Evolutionary conservation across 441 rosid genomes (phyloP), one percentile per base, ranked within the genome.

Genomic region (Manihot esculenta): DNA sequence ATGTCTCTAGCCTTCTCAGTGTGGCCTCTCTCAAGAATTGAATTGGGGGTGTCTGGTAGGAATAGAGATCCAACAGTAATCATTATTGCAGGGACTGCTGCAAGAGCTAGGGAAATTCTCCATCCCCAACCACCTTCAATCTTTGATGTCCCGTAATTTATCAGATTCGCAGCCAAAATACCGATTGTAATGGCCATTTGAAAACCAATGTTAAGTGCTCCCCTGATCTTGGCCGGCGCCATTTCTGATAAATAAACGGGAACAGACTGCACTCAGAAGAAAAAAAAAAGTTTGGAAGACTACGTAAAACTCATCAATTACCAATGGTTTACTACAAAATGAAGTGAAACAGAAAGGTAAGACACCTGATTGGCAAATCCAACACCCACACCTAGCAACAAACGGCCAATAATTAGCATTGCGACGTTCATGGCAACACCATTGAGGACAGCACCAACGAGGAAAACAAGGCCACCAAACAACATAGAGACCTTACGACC

Each of bases 341-440:
- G 6, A 23, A 2, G 68, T 10, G 24, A 10, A 11, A 15, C 6
- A 17, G 6, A 41, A 35, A 70, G 26, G 23, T 10, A 33, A 18
- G 73, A 44, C 27, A 86, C 90, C 85, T 88, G 92, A 73, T 85
- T 89, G 44, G 92, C 86, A 55, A 89, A 87, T 3, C 90, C 94
- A 64, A 89, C 90, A 45, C 92, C 92, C 0, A 87, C 84, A 35
- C 92, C 94, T 58, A 87, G 94, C 69, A 85, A 57, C 51, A 89
- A 27, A 47, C 89, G 86, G 44, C 94, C 92, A 18, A 89, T 15
- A 66, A 89, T 89, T 15, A 84, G 87, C 89, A 87, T 77, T 0
- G 57, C 75, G 7, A 86, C 69, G 11, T 85, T 87, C 3, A 3
- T 5, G 14, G 88, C 90, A 12, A 77, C 70, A 17, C 88, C 90